These are phyloP conservation scores for Suillus decipiens DNA, from an alignment of 768 basidiomycete genomes.

Conservation along the genomic window DNA sequence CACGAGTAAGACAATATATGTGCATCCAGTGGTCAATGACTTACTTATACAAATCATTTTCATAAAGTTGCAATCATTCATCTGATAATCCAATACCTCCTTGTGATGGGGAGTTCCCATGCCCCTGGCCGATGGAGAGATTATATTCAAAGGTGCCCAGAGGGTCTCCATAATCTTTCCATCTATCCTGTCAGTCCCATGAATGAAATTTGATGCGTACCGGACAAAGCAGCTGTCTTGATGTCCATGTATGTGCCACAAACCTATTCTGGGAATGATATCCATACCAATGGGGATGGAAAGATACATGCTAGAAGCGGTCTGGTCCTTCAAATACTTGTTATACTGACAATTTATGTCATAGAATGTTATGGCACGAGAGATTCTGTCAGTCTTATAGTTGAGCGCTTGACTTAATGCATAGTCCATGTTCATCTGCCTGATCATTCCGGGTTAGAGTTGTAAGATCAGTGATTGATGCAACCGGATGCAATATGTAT, in stretches of 20 bases:
- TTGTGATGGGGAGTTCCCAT: too few species aligned
- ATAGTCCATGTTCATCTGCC: conserved; percentile 34
- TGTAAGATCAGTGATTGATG: not conserved
- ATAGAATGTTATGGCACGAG: conserved; percentile 22
- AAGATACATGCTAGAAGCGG: not conserved
- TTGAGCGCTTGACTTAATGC: conserved; percentile 24
- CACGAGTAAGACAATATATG: not conserved
- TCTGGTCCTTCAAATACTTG: conserved; percentile 16
- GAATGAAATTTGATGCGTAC: conserved; percentile 9
- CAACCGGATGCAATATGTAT: not conserved
- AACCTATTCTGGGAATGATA: conserved; percentile 7
- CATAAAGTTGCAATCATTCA: too few species aligned
- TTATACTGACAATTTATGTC: conserved; percentile 33
- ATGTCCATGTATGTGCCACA: conserved; percentile 14
- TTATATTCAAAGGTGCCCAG: conserved; percentile 8
- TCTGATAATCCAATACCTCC: too few species aligned
- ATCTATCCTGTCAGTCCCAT: not conserved
- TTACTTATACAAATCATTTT: conserved; percentile 16
- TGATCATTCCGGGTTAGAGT: not conserved
- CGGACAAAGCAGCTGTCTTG: conserved; percentile 5
- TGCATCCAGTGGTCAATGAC: not conserved
- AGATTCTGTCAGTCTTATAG: conserved; percentile 12
- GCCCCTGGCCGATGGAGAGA: not conserved
- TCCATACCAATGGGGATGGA: conserved; percentile 1
- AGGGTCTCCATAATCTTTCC: conserved; percentile 14